Evolutionary conservation across 495 filamentous ascomycete species (phyloP), one percentile per base, ranked within the genome.

Genomic region (Daldinia loculata): DNA sequence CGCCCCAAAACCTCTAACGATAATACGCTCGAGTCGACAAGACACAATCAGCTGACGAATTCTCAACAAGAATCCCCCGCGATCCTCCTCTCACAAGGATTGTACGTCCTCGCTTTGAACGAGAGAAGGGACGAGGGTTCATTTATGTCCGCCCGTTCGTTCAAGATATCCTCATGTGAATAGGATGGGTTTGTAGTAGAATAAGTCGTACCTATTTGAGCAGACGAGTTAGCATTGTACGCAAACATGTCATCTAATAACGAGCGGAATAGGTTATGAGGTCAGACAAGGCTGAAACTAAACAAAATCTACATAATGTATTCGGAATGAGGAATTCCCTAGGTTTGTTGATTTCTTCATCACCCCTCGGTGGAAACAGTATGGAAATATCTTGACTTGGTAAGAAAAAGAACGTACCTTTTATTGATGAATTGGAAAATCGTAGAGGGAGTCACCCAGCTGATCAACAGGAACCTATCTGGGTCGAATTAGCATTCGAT

Each of bases 201-300:
- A 69, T 67, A 67, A 76, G 59, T 81, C 81, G 82, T 93, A 90
- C 85, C 85, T 89, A 80, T 85, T 80, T 74, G 26, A 67, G 67
- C 58, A 51, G 24, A 30, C 56, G 32, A 76, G 78, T 84, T 80
- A 85, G 79, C 80, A 74, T 39, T 57, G 50, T 63, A 73, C 65
- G 69, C 53, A 71, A 68, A 51, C 53, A 61, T 41, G 61, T 41
- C 70, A 51, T 69, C 70, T 75, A 79, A 69, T 58, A 73, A 68
- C 45, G 76, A 74, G 70, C 66, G 74, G 72, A 41, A 63, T 52
- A 61, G 61, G 36, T 57, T 67, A 45, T 77, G 56, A 67, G 65
- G 84, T 97, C 94, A 97, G 93, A 97, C 94, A 97, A 97, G 94
- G 94, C 93, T 97, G 94, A 97, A 96, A 97, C 93, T 91, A 85